A percentile compares a stretch with the other conserved stretches of the same genome.
Evolutionary conservation across 768 basidiomycete genomes (phyloP).

Genomic region (Boletus fagicola): DNA sequence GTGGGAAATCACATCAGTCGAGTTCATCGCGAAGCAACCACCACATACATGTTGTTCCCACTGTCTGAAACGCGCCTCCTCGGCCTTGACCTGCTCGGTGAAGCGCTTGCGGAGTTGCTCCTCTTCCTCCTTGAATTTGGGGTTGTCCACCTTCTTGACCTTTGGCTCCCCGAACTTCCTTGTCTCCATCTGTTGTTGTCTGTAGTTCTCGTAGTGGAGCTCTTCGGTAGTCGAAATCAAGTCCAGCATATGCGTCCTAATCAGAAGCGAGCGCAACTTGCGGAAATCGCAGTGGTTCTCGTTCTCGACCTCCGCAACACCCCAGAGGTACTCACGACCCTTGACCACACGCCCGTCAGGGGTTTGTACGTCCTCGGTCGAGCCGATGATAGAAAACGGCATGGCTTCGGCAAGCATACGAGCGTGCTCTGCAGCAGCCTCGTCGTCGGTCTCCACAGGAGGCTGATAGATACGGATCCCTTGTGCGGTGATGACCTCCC

Average conservation of each 20-base stretch:
- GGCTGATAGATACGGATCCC: conserved; percentile 95
- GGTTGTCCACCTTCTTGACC: conserved; percentile 98
- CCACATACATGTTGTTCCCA: conserved; percentile 95
- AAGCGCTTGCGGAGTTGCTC: conserved; percentile 95
- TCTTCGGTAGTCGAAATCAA: conserved; percentile 96
- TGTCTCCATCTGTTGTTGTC: conserved; percentile 99
- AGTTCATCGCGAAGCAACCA: neutral
- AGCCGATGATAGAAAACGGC: conserved; percentile 98
- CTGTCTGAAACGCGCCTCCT: conserved; percentile 95
- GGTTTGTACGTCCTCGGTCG: conserved; percentile 91
- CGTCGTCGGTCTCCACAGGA: conserved; percentile 85
- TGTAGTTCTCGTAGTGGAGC: conserved; percentile 95
- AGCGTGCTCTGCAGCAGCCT: conserved; percentile 84
- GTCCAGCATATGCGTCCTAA: conserved; percentile 98
- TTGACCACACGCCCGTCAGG: conserved; percentile 91
- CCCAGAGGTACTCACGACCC: conserved; percentile 98
- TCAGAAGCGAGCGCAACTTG: conserved; percentile 91
- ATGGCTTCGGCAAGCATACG: conserved; percentile 85
- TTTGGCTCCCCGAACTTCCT: conserved; percentile 98
- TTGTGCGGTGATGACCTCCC: conserved; percentile 87
- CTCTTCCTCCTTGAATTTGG: conserved; percentile 99
- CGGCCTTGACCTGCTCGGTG: conserved; percentile 99
- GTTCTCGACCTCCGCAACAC: conserved; percentile 99
- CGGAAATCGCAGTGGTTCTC: conserved; percentile 99
- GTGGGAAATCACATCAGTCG: conserved; percentile 18